A percentile compares a stretch with the other conserved stretches of the same genome.
phyloP scores from a whole-genome alignment of 108 stramenopile genomes.

The Nitzschia putrida region DNA sequence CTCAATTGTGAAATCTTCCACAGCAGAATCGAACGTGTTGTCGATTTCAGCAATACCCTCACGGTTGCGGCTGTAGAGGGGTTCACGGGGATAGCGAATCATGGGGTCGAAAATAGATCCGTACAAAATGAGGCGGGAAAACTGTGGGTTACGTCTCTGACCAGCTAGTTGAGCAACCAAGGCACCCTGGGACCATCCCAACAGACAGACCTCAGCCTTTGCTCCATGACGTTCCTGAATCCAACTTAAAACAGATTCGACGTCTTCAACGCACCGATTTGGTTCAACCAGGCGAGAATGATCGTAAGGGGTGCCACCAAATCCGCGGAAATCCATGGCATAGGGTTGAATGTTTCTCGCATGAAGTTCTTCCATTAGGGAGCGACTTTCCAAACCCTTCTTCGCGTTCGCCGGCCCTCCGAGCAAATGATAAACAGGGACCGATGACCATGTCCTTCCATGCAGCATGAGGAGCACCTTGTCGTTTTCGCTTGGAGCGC shows the following conservation, averaged over 20 bases:
- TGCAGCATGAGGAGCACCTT: slow-evolving; percentile 70
- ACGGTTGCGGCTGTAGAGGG: slow-evolving; percentile 49
- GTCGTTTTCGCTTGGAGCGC: slow-evolving; percentile 23
- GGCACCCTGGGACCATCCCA: slow-evolving; percentile 88
- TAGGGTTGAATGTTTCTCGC: slow-evolving; percentile 70
- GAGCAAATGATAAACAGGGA: slow-evolving; percentile 83
- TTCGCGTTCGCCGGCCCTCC: slow-evolving; percentile 34
- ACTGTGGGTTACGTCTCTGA: slow-evolving; percentile 47
- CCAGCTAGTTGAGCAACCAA: slow-evolving; percentile 82
- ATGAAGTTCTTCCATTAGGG: slow-evolving; percentile 68
- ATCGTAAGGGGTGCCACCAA: slow-evolving; percentile 83
- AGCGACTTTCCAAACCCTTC: slow-evolving; percentile 44
- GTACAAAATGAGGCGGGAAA: slow-evolving; percentile 80
- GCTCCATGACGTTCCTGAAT: slow-evolving; percentile 52
- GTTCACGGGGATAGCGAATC: slow-evolving; percentile 70
- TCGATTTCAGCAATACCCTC: slow-evolving; percentile 29
- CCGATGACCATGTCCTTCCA: slow-evolving; percentile 87
- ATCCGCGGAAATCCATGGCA: slow-evolving; percentile 89
- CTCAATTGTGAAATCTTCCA: slow-evolving; percentile 86
- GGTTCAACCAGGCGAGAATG: slow-evolving; percentile 65
- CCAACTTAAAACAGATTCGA: slow-evolving; percentile 75
- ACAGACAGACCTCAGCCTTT: slow-evolving; percentile 36
- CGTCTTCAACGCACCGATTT: slow-evolving; percentile 72
- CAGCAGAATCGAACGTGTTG: slow-evolving; percentile 76
- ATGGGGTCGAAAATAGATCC: slow-evolving; percentile 84